Percentiles rank a stretch among this genome's conserved stretches.
Conservation (phyloP, 768 basidiomycete species). For the Agaricus subrufescens region DNA sequence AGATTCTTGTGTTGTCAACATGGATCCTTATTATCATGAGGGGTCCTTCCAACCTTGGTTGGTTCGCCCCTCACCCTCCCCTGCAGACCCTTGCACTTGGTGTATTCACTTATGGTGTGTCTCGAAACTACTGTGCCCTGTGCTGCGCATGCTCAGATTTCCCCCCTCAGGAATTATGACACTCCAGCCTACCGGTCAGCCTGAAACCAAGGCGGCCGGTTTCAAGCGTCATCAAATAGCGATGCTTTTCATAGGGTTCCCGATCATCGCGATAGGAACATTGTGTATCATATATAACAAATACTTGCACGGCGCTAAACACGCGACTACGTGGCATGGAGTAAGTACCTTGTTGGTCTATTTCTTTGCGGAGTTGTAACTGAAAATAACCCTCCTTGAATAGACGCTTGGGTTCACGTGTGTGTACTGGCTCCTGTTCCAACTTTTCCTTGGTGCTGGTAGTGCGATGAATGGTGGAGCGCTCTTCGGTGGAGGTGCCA, state of each 20-base stretch:
- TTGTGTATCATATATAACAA: conserved; percentile 65
- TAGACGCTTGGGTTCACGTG: conserved; percentile 63
- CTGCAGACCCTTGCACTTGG: conserved; percentile 55
- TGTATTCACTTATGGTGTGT: conserved; percentile 58
- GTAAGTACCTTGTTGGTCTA: conserved; percentile 31
- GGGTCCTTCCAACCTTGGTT: conserved; percentile 40
- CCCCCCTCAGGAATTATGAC: conserved; percentile 57
- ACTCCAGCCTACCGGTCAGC: conserved; percentile 68
- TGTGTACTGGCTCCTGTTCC: conserved; percentile 57
- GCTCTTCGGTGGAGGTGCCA: conserved; percentile 64
- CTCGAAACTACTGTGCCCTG: neutral
- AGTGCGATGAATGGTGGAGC: conserved; percentile 74
- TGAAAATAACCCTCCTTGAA: neutral
- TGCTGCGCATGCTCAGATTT: neutral
- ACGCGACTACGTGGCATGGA: conserved; percentile 75
- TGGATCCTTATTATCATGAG: conserved; percentile 44
- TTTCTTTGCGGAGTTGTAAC: neutral
- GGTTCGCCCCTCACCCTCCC: conserved; percentile 66
- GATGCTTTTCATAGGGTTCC: conserved; percentile 51
- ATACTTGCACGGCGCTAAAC: conserved; percentile 37
- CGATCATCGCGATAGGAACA: conserved; percentile 54
- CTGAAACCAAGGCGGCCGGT: conserved; percentile 60
- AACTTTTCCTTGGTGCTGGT: conserved; percentile 61
- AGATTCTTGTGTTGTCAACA: conserved; percentile 38
- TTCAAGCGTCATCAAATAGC: conserved; percentile 66